Base-by-base conservation (phyloP, 2,329 filamentous ascomycete genomes). In the Phyllosticta paracitricarpa region DNA sequence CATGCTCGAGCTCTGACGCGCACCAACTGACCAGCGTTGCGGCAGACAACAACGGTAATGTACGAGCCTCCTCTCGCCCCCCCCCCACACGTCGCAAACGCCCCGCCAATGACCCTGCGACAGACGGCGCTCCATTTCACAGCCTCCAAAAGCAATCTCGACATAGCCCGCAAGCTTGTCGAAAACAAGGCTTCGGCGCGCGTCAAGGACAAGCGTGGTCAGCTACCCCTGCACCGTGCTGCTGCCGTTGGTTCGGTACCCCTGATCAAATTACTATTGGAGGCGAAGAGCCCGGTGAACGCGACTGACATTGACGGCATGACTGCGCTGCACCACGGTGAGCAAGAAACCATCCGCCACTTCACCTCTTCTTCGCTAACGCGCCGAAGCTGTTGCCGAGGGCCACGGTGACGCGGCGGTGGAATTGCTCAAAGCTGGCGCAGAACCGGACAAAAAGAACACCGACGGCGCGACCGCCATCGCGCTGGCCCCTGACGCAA, bases 91-190 rank as follows among this genome's bases (percentile, higher is more conserved):
- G 54, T 58, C 63, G 28, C 58, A 33, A 51, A 59, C 56, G 35
- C 9, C n/a, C 66, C 14, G 28, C 9, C 55, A 33, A 19, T 48
- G 40, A 48, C 40, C 3, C 33, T 48, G 40, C 40, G 14, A 25
- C 22, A 95, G 84, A 96, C 91, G 24, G 90, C 88, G 9, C 82
- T 99, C 22, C 93, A 97, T 75, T 96, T 97, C 71, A 86, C 91
- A 56, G 88, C 89, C 14, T 96, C 91, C 33, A 99, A 99, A 75
- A 85, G 84, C 68, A 92, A 96, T 71, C 78, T 97, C 54, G 89
- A 95, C 65, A 81, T 89, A 6, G 91, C 91, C 26, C 87, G 86
- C 56, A 85, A 84, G 62, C 82, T 99, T n/a, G 76, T 99, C 51
- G 80, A 82, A 19, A 81, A 85, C 67, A 88, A 89, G 62, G 93